Percentiles rank a stretch among this genome's conserved stretches.
Conservation (phyloP, 495 filamentous ascomycete species). For the Cercophora scortea region DNA sequence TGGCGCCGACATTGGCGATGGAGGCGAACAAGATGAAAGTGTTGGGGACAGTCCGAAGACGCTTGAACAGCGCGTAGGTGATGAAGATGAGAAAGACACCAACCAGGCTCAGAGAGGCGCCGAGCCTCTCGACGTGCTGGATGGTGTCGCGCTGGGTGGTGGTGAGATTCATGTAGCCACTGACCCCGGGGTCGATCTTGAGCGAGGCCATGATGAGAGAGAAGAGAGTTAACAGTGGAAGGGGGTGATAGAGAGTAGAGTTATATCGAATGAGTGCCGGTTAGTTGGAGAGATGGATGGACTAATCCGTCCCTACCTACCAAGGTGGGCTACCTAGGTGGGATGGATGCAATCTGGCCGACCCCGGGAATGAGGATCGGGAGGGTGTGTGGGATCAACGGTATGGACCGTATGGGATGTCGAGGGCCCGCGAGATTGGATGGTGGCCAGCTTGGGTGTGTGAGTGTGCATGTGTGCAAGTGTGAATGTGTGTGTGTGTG, state of each 20-base stretch:
- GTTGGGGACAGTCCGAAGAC: conserved; percentile 70
- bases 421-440: conserved; percentile 8
- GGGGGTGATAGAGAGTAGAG: conserved; percentile 5
- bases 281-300: conserved; percentile 1
- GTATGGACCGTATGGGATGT: neutral
- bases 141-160: conserved; percentile 19
- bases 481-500: neutral
- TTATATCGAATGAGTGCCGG: conserved; percentile 10
- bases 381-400: neutral
- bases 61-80: conserved; percentile 53
- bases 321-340: neutral
- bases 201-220: conserved; percentile 11
- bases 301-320: no score
- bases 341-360: neutral
- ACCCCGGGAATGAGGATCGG: neutral
- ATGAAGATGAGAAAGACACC: conserved; percentile 63
- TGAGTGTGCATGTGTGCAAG: neutral
- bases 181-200: conserved; percentile 8
- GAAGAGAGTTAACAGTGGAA: neutral
- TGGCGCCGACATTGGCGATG: conserved; percentile 73
- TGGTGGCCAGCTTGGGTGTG: neutral
- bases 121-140: conserved; percentile 36
- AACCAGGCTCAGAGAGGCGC: conserved; percentile 54
- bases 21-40: conserved; percentile 76
- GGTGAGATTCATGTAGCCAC: conserved; percentile 26